Percentiles rank a stretch among this genome's conserved stretches.
Evolutionary conservation across 2,329 filamentous ascomycete genomes (phyloP).

Genomic region (Aureobasidium pullulans): DNA sequence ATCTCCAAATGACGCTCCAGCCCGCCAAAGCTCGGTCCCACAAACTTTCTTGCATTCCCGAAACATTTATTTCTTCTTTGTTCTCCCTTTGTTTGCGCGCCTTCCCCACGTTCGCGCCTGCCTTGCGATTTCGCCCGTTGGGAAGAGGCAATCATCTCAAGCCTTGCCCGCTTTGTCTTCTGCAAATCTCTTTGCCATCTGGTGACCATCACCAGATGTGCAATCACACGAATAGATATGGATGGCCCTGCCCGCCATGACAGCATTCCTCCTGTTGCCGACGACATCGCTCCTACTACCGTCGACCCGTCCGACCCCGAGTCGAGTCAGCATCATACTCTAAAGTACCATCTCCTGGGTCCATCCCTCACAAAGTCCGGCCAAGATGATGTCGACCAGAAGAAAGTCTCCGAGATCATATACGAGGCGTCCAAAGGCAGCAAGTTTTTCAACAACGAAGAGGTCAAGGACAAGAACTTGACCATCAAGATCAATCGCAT

Average conservation of each 20-base stretch:
- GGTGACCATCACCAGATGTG: slow-evolving; percentile 6
- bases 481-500: slow-evolving; percentile 82
- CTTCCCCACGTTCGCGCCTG: not conserved
- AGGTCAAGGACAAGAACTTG: slow-evolving; percentile 69
- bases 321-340: slow-evolving; percentile 48
- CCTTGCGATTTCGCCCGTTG: not conserved
- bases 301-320: slow-evolving; percentile 10
- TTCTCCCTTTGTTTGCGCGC: not conserved
- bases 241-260: slow-evolving; percentile 14
- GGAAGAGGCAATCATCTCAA: not conserved
- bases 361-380: slow-evolving; percentile 91
- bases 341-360: slow-evolving; percentile 85
- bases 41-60: not conserved
- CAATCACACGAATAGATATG: not conserved
- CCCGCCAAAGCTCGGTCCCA: not conserved
- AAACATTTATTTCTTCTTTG: not conserved
- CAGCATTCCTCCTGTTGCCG: not conserved
- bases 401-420: slow-evolving; percentile 91
- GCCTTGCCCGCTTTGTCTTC: not conserved
- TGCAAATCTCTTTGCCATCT: slow-evolving; percentile 2
- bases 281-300: not conserved
- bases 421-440: slow-evolving; percentile 95
- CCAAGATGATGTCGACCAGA: slow-evolving; percentile 87
- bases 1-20: slow-evolving; percentile 11
- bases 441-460: slow-evolving; percentile 91